Evolutionary conservation across 2,329 filamentous ascomycete species (phyloP), one percentile per base, ranked within the genome.

Genomic region (Neonectria sp.): DNA sequence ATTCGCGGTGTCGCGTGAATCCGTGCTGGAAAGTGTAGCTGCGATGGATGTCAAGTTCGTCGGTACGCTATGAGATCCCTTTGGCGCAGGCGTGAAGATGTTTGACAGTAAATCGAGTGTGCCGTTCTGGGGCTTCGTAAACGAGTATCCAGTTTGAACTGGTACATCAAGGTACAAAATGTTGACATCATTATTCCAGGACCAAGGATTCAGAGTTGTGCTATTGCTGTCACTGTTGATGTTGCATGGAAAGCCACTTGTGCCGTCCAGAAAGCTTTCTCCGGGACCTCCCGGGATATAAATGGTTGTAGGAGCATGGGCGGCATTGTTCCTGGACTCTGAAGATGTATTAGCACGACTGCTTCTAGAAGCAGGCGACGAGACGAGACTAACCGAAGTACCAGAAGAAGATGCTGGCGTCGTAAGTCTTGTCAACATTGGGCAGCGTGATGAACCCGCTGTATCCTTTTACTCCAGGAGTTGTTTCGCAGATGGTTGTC

Each of bases 251-350:
- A 89, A 89, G 60, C 84, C 80, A 69, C 91, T 90, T 52, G 90
- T 79, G 27, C 87, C 88, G 52, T 89, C 83, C 82, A 91, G 85
- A 27, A 88, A 90, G 71, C 86, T 88, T 55, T 83, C 82, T 5
- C 90, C 90, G 0, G 90, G 90, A 1, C 90, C 90, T 55, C 90
- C 90, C 75, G 90, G 91, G 63, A 92, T 81, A 84, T 88, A 92
- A 75, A 91, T 86, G 84, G 82, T 70, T 2, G 73, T 76, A 0
- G 71, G 70, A 1, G 73, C 76, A 21, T 60, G 72, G 0, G 53
- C 55, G 1, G 75, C 63, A 6, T 75, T 60, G 7, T 81, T 76
- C 9, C 82, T 79, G 0, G 81, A 79, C 33, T 78, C 81, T 76
- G 3, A 15, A 4, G 0, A 43, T 33, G 0, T 0, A 0, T 21